Evolutionary conservation across 2,329 filamentous ascomycete species (phyloP).

Genomic region (Penicillium sp.): DNA sequence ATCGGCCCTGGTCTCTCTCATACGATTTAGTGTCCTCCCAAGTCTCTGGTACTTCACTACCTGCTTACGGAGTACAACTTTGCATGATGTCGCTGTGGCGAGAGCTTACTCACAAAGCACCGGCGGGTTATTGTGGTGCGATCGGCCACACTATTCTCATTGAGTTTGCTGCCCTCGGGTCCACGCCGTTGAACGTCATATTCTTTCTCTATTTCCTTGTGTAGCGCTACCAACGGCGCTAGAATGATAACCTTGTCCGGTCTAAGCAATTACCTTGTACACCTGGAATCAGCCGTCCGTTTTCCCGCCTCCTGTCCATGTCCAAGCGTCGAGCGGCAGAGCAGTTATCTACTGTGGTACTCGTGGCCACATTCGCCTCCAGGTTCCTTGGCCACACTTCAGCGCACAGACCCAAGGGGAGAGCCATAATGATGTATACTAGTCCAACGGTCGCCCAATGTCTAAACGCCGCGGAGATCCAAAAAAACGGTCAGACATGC

Average conservation of each 20-base stretch:
- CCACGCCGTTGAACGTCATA: constrained; percentile 5
- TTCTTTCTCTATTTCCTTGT: not conserved
- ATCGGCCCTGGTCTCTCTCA: not conserved
- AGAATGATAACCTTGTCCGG: too few species aligned
- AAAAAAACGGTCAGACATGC: constrained; percentile 4
- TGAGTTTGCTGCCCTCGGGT: constrained; percentile 1
- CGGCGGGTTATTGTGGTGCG: not conserved
- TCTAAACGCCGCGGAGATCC: constrained; percentile 8
- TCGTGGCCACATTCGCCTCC: constrained; percentile 6
- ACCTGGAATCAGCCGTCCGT: not conserved
- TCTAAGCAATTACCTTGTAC: not conserved
- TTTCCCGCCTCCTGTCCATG: not conserved
- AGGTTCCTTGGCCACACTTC: not conserved
- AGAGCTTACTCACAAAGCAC: not conserved
- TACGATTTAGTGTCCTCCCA: not conserved
- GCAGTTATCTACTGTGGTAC: not conserved
- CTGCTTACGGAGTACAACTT: not conserved
- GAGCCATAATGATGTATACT: constrained; percentile 20
- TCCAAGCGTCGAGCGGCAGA: not conserved
- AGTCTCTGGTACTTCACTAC: not conserved
- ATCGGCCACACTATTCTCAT: constrained; percentile 3
- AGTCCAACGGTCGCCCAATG: constrained; percentile 21
- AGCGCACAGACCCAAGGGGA: constrained; percentile 16
- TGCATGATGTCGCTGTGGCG: not conserved
- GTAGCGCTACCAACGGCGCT: not conserved